A percentile compares a stretch with the other conserved stretches of the same genome.
Evolutionary conservation across 192 early-diverging fungal species (phyloP).

Genomic region (Coemansia asiatica): DNA sequence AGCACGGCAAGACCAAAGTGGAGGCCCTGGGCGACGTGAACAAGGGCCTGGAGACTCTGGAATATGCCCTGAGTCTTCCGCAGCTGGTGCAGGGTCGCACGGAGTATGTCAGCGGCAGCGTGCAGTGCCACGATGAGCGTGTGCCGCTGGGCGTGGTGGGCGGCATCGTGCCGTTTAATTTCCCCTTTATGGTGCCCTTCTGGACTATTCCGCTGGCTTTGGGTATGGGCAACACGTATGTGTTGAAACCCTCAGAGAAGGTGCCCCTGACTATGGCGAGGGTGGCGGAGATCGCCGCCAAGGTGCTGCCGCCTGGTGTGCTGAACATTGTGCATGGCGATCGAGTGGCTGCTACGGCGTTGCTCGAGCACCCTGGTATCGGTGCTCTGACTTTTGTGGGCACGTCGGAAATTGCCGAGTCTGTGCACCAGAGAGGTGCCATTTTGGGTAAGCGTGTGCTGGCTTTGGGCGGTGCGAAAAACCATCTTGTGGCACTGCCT

Average conservation of each 20-base stretch:
- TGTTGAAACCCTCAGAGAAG: slow-evolving; percentile 81
- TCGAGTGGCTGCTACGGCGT: slow-evolving; percentile 51
- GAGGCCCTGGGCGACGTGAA: slow-evolving; percentile 73
- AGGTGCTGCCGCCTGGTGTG: slow-evolving; percentile 71
- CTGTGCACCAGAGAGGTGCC: slow-evolving; percentile 53
- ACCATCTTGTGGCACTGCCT: slow-evolving; percentile 76
- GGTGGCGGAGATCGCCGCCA: slow-evolving; percentile 59
- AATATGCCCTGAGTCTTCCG: slow-evolving; percentile 71
- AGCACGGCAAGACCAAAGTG: slow-evolving; percentile 77
- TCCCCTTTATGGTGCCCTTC: slow-evolving; percentile 83
- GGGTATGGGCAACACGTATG: slow-evolving; percentile 68
- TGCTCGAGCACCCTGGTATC: slow-evolving; percentile 65
- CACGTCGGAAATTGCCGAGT: slow-evolving; percentile 72
- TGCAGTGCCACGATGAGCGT: slow-evolving; percentile 65
- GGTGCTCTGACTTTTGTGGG: slow-evolving; percentile 79
- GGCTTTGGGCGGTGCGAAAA: slow-evolving; percentile 73
- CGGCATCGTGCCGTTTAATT: slow-evolving; percentile 81
- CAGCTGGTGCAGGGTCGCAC: slow-evolving; percentile 63
- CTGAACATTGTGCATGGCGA: slow-evolving; percentile 74
- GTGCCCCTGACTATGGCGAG: slow-evolving; percentile 77
- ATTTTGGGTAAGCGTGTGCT: slow-evolving; percentile 68
- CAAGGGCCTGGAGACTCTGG: slow-evolving; percentile 80
- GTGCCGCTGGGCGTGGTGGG: slow-evolving; percentile 74
- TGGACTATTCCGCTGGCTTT: slow-evolving; percentile 80
- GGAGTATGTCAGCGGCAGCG: slow-evolving; percentile 65